These are phyloP conservation scores for Galeopsis tetrahit DNA, from an alignment of 257 asterid species.

Conservation along the genomic window DNA sequence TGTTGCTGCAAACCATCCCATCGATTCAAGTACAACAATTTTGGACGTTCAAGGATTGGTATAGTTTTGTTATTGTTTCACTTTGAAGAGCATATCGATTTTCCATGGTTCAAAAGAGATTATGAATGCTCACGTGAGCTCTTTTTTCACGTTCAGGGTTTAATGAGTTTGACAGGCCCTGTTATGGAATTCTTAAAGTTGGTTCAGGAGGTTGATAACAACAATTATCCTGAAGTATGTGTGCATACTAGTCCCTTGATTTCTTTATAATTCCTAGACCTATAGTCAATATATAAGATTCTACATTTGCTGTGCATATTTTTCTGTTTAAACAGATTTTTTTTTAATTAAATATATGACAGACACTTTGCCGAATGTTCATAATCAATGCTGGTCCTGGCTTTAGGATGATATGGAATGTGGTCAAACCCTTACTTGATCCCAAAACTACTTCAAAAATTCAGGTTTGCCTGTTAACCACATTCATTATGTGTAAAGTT, in stretches of 20 bases:
- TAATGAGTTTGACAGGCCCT: constrained; percentile 56
- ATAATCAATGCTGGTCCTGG: constrained; percentile 64
- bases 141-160: constrained; percentile 40
- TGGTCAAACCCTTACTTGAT: constrained; percentile 55
- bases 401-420: constrained; percentile 56
- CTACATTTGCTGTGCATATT: neutral
- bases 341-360: constrained; percentile 10
- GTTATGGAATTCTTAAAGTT: constrained; percentile 47
- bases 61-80: constrained; percentile 17
- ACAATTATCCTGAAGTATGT: constrained; percentile 59
- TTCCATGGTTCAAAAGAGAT: constrained; percentile 1
- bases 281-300: neutral
- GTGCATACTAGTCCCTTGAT: neutral
- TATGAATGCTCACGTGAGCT: constrained; percentile 26
- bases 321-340: constrained; percentile 20
- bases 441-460: constrained; percentile 57
- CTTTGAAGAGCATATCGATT: constrained; percentile 1
- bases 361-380: constrained; percentile 57
- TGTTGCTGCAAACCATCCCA: constrained; percentile 47
- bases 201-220: constrained; percentile 54
- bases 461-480: constrained; percentile 32
- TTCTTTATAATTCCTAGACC: neutral
- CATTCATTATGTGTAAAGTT: neutral
- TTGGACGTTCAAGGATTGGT: constrained; percentile 66
- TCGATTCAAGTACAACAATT: constrained; percentile 54